phyloP scores from a whole-genome alignment of 1,139 yeast species.

The Saccharomyces pastorianus region DNA sequence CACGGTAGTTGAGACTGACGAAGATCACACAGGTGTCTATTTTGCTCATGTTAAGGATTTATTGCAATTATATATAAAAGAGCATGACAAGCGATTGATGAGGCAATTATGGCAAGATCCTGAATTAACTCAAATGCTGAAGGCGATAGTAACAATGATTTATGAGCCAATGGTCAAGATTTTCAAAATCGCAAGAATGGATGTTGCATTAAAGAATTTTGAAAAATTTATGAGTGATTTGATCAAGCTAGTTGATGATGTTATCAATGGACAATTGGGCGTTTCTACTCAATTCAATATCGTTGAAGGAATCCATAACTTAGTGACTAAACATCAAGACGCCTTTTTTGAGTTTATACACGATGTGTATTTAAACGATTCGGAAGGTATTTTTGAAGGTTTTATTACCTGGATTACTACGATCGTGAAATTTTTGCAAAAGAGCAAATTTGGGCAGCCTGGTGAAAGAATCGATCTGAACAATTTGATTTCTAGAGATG shows the following conservation, averaged over 20 bases:
- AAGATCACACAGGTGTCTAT: slow-evolving; percentile 22
- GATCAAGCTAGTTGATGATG: slow-evolving; percentile 42
- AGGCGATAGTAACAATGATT: slow-evolving; percentile 65
- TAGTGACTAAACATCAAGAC: slow-evolving; percentile 64
- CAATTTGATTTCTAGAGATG: slow-evolving; percentile 22
- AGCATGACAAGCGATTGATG: slow-evolving; percentile 65
- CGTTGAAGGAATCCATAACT: slow-evolving; percentile 55
- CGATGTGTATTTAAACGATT: slow-evolving; percentile 65
- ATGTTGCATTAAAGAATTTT: slow-evolving; percentile 64
- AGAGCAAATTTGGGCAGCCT: slow-evolving; percentile 39
- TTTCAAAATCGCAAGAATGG: slow-evolving; percentile 69
- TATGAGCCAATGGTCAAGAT: slow-evolving; percentile 77
- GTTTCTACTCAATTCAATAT: slow-evolving; percentile 40
- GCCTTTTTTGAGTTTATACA: slow-evolving; percentile 68
- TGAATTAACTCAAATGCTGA: slow-evolving; percentile 59
- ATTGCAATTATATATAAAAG: slow-evolving; percentile 56
- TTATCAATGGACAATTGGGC: slow-evolving; percentile 35
- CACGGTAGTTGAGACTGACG: slow-evolving; percentile 11
- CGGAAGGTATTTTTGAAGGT: slow-evolving; percentile 60
- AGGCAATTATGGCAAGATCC: slow-evolving; percentile 81
- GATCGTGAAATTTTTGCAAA: slow-evolving; percentile 54
- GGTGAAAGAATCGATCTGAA: slow-evolving; percentile 35
- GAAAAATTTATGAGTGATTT: slow-evolving; percentile 70
- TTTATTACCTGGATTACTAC: slow-evolving; percentile 63
- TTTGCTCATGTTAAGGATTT: slow-evolving; percentile 51